phyloP scores from a whole-genome alignment of 176 grass and related monocot species.

The Eleusine indica region DNA sequence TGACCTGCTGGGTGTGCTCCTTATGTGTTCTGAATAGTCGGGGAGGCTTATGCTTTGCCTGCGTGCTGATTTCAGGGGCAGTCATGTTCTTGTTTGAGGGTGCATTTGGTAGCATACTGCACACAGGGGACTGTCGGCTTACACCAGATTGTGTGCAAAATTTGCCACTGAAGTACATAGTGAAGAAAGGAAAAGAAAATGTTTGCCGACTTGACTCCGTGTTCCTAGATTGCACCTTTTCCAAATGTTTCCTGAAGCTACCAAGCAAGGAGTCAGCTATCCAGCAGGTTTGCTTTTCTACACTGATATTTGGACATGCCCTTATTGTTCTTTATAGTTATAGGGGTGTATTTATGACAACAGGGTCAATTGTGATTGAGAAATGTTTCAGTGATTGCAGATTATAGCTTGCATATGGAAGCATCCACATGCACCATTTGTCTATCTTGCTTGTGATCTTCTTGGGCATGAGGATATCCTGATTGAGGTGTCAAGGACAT shows the following conservation, averaged over 20 bases:
- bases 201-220: constrained; percentile 62
- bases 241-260: constrained; percentile 74
- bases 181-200: constrained; percentile 68
- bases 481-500: constrained; percentile 77
- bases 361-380: constrained; percentile 28
- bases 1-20: background rate
- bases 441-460: constrained; percentile 55
- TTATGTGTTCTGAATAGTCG: background rate
- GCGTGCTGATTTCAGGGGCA: constrained; percentile 49
- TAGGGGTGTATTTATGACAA: background rate
- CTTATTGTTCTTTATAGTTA: background rate
- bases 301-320: constrained; percentile 15
- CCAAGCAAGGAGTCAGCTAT: constrained; percentile 79
- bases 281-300: constrained; percentile 70
- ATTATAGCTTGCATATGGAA: constrained; percentile 98
- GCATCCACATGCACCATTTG: constrained; percentile 63
- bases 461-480: constrained; percentile 62
- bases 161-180: constrained; percentile 79
- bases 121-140: constrained; percentile 81
- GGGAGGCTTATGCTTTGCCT: background rate
- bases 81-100: constrained; percentile 96
- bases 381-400: constrained; percentile 55
- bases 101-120: constrained; percentile 76
- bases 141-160: constrained; percentile 73
- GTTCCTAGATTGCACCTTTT: constrained; percentile 88